Conservation (phyloP, 352 stramenopile genomes). For the Pythium oligandrum region DNA sequence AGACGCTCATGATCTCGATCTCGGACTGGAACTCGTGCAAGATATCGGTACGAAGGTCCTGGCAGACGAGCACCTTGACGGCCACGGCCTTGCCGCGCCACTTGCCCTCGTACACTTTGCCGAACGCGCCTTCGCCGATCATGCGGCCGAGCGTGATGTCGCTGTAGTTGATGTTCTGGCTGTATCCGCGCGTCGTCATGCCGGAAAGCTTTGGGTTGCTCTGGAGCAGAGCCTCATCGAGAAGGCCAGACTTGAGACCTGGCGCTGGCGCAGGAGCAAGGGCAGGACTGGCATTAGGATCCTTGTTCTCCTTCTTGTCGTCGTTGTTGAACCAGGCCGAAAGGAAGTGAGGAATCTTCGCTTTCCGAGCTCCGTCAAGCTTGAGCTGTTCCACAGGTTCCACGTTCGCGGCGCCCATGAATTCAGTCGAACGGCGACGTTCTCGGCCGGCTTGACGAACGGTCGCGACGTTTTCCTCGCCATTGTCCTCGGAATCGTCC, state of each 20-base stretch:
- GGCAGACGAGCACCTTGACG: constrained; percentile 63
- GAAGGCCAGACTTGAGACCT: too few species aligned
- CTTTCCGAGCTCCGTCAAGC: constrained; percentile 62
- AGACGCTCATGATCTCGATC: constrained; percentile 72
- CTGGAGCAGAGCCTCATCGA: background rate
- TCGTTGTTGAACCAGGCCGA: constrained; percentile 64
- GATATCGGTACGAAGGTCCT: constrained; percentile 58
- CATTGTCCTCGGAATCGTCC: constrained; percentile 16
- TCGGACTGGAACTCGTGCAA: constrained; percentile 65
- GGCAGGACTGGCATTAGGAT: constrained; percentile 10
- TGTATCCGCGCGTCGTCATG: constrained; percentile 17
- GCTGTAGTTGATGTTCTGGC: constrained; percentile 55
- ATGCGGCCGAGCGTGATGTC: constrained; percentile 56
- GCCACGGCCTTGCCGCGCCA: constrained; percentile 62
- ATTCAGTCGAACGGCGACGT: constrained; percentile 43
- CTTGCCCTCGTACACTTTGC: constrained; percentile 65
- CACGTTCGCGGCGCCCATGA: constrained; percentile 31
- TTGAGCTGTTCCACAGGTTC: constrained; percentile 59
- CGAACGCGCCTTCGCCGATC: constrained; percentile 65
- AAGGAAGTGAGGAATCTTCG: constrained; percentile 69
- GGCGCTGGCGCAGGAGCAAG: constrained; percentile 16
- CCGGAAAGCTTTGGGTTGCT: background rate
- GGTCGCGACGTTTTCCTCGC: constrained; percentile 37
- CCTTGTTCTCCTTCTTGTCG: constrained; percentile 27
- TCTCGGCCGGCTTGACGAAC: constrained; percentile 33